These are phyloP conservation scores for Lodderomyces beijingensis DNA, from an alignment of 1,139 yeast species.

Conservation along the genomic window DNA sequence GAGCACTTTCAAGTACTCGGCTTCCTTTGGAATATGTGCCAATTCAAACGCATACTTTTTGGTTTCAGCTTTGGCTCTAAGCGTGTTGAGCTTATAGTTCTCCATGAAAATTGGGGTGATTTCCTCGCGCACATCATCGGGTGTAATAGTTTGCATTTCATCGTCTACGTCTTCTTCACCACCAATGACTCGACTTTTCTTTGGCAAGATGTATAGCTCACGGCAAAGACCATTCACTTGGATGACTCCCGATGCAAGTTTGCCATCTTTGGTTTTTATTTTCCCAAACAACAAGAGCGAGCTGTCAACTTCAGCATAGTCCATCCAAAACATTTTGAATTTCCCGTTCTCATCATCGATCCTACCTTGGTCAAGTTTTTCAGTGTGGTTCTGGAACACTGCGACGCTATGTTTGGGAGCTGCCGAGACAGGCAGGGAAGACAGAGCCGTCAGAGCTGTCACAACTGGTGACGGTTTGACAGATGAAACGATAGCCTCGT, in stretches of 20 bases:
- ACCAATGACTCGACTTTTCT: conserved; percentile 32
- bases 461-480: conserved; percentile 23
- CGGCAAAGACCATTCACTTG: conserved; percentile 69
- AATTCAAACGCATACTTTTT: conserved; percentile 89
- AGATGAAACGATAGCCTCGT: conserved; percentile 19
- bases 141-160: conserved; percentile 40
- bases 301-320: conserved; percentile 74
- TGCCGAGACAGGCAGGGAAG: conserved; percentile 19
- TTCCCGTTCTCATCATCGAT: conserved; percentile 32
- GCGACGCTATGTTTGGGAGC: too few species aligned
- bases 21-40: conserved; percentile 71
- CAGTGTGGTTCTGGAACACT: conserved; percentile 27
- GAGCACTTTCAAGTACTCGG: conserved; percentile 76
- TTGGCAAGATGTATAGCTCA: conserved; percentile 76
- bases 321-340: conserved; percentile 85
- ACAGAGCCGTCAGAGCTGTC: conserved; percentile 18
- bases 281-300: conserved; percentile 82
- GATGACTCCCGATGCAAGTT: conserved; percentile 69
- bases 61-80: conserved; percentile 66
- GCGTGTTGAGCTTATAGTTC: conserved; percentile 55
- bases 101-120: conserved; percentile 61
- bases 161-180: conserved; percentile 40
- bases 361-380: conserved; percentile 46
- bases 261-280: conserved; percentile 54
- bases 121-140: conserved; percentile 75